These are phyloP conservation scores for Cystobasidium tubakii DNA, from an alignment of 768 basidiomycete genomes.

Conservation along the genomic window DNA sequence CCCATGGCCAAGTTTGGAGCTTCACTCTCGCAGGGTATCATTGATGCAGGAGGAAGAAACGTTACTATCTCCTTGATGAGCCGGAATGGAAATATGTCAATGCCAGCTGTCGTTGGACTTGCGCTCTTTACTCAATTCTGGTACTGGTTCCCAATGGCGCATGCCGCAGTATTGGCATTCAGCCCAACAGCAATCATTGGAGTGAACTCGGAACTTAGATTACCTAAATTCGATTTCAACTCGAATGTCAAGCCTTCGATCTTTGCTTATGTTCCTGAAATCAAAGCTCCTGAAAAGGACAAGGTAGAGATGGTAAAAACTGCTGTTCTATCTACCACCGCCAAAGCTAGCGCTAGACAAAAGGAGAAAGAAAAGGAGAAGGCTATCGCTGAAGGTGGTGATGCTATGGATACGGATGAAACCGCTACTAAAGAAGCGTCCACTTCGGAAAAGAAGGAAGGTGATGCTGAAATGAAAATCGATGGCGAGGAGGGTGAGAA, in stretches of 20 bases:
- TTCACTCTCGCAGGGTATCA: conserved; percentile 87
- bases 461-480: neutral
- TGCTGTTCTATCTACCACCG: conserved; percentile 93
- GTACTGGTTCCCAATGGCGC: conserved; percentile 99
- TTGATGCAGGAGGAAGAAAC: conserved; percentile 95
- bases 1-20: conserved; percentile 98
- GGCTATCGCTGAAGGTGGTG: conserved; percentile 69
- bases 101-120: conserved; percentile 95
- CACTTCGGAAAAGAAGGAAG: conserved; percentile 40
- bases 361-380: conserved; percentile 66
- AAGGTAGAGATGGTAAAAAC: conserved; percentile 83
- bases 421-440: conserved; percentile 42
- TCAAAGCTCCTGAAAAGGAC: conserved; percentile 87
- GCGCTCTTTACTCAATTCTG: conserved; percentile 97
- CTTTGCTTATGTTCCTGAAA: conserved; percentile 82
- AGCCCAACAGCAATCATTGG: conserved; percentile 94
- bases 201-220: conserved; percentile 75
- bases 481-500: conserved; percentile 16
- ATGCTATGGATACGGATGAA: conserved; percentile 65
- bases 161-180: conserved; percentile 85
- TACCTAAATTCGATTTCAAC: conserved; percentile 85
- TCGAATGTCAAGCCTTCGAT: conserved; percentile 85
- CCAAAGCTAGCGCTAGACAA: conserved; percentile 90
- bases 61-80: conserved; percentile 90
- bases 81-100: conserved; percentile 84